Conservation (phyloP, 192 early-diverging fungal genomes). For the Entomortierella beljakovae region DNA sequence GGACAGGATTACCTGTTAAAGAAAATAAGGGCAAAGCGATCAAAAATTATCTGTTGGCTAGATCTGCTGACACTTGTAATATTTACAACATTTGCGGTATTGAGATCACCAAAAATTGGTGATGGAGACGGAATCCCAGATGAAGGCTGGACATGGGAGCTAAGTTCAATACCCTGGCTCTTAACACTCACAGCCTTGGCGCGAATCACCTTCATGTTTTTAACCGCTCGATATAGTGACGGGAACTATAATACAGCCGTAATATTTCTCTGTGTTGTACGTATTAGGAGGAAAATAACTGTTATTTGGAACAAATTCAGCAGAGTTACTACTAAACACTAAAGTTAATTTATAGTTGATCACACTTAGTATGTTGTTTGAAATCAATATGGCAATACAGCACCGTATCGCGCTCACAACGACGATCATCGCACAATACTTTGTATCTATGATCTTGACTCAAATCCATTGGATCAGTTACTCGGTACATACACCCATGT, state of each 20-base stretch:
- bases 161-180: conserved; percentile 14
- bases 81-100: conserved; percentile 6
- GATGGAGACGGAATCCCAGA: background rate
- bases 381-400: conserved; percentile 42
- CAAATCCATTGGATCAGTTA: conserved; percentile 52
- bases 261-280: conserved; percentile 44
- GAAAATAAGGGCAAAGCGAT: conserved; percentile 20
- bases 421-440: conserved; percentile 22
- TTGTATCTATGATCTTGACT: conserved; percentile 20
- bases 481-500: conserved; percentile 51
- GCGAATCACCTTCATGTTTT: conserved; percentile 15
- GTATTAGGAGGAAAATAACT: background rate
- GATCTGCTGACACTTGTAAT: conserved; percentile 13
- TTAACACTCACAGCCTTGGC: conserved; percentile 23
- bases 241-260: conserved; percentile 45
- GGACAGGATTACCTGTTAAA: conserved; percentile 48
- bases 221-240: conserved; percentile 42
- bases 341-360: conserved; percentile 15
- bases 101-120: background rate
- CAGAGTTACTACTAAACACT: background rate
- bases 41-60: conserved; percentile 26
- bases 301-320: background rate
- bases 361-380: conserved; percentile 35
- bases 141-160: conserved; percentile 18
- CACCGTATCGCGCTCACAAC: conserved; percentile 18